Evolutionary conservation across 2,329 filamentous ascomycete species (phyloP).

Genomic region (Blumeria hordei): DNA sequence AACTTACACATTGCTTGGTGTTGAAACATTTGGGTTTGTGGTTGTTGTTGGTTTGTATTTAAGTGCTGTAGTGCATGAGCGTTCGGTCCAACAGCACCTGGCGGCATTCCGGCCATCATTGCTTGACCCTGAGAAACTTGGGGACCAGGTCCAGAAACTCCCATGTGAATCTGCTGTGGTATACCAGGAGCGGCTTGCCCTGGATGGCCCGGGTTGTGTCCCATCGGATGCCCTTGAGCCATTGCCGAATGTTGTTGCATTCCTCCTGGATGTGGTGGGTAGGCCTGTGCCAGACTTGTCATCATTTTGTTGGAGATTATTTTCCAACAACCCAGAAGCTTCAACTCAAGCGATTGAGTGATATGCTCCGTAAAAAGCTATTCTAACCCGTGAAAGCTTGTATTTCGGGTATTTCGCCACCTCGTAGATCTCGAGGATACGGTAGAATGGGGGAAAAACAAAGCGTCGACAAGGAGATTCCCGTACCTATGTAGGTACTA

Average conservation of each 20-base stretch:
- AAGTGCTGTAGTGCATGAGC: conserved; percentile 50
- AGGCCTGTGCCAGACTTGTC: conserved; percentile 40
- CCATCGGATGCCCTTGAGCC: conserved; percentile 30
- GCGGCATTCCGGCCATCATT: conserved; percentile 57
- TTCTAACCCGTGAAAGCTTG: too few species aligned
- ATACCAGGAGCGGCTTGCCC: conserved; percentile 37
- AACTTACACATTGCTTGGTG: conserved; percentile 12
- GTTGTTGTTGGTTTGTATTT: conserved; percentile 25
- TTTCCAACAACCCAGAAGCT: conserved; percentile 23
- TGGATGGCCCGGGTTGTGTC: conserved; percentile 31
- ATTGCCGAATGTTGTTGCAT: conserved; percentile 51
- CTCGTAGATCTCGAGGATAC: too few species aligned
- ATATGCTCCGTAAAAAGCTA: too few species aligned
- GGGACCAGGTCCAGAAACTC: conserved; percentile 42
- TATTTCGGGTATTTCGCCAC: too few species aligned
- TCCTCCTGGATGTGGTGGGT: conserved; percentile 44
- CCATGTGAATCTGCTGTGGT: conserved; percentile 50
- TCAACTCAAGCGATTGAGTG: too few species aligned
- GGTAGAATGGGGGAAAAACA: too few species aligned
- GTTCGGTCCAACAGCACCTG: conserved; percentile 30
- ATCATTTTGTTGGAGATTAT: conserved; percentile 32
- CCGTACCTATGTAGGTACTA: too few species aligned
- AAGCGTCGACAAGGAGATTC: too few species aligned
- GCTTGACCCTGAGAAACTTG: conserved; percentile 46
- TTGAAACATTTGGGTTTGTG: conserved; percentile 10